A percentile compares a stretch with the other conserved stretches of the same genome.
These are phyloP conservation scores for Hypoxylon sp. DNA, from an alignment of 2,329 filamentous ascomycete species.

Conservation along the genomic window DNA sequence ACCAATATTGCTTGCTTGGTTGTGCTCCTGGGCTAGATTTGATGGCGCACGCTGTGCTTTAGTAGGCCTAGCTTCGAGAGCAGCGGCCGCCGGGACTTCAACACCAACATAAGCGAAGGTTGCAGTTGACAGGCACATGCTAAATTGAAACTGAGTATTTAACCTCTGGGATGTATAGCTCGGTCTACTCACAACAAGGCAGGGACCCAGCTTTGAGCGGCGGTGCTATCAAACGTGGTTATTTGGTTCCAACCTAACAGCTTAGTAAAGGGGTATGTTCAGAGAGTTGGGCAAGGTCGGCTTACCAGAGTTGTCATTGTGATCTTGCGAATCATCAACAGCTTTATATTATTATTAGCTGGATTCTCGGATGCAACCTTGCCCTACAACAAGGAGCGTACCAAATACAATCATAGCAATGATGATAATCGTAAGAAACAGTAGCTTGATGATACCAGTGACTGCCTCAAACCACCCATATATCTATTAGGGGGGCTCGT, in stretches of 20 bases:
- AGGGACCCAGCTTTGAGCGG: slow-evolving; percentile 47
- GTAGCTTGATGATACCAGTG: slow-evolving; percentile 48
- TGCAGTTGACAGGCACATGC: slow-evolving; percentile 53
- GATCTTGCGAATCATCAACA: background rate
- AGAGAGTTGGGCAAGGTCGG: no score
- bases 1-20: slow-evolving; percentile 21
- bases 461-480: slow-evolving; percentile 53
- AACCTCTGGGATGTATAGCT: background rate
- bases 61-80: slow-evolving; percentile 53
- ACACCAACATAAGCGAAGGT: slow-evolving; percentile 56
- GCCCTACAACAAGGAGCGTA: slow-evolving; percentile 9
- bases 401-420: slow-evolving; percentile 43
- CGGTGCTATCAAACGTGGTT: slow-evolving; percentile 42
- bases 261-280: background rate
- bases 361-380: background rate
- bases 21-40: background rate
- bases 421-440: slow-evolving; percentile 48
- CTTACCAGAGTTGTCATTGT: no score
- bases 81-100: slow-evolving; percentile 54
- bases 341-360: slow-evolving; percentile 14
- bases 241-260: slow-evolving; percentile 39
- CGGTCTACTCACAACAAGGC: slow-evolving; percentile 47
- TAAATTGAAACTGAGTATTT: slow-evolving; percentile 21
- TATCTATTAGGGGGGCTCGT: slow-evolving; percentile 37
- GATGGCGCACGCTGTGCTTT: slow-evolving; percentile 14